Conservation (phyloP, 2,329 filamentous ascomycete species). For the Ceratocystis harringtonii region DNA sequence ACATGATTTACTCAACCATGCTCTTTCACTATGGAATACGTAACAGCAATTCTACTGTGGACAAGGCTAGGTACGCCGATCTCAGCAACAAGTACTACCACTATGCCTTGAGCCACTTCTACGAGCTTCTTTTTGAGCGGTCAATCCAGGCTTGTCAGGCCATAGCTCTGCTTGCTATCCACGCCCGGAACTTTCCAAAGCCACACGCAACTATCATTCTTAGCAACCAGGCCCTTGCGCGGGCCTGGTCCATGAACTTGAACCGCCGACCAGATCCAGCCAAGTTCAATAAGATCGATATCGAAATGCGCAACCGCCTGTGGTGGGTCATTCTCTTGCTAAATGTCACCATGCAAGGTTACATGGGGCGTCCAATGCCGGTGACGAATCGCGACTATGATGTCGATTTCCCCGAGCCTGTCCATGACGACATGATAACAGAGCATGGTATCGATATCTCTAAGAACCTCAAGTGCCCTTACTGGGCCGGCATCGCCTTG, state of each 20-base stretch:
- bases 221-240: conserved; percentile 46
- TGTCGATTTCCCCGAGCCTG: conserved; percentile 55
- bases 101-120: conserved; percentile 54
- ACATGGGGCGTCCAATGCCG: conserved; percentile 62
- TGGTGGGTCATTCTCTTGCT: conserved; percentile 61
- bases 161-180: conserved; percentile 53
- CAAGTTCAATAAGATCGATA: conserved; percentile 38
- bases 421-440: conserved; percentile 55
- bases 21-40: conserved; percentile 63
- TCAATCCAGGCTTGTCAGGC: conserved; percentile 57
- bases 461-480: conserved; percentile 42
- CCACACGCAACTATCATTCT: conserved; percentile 60
- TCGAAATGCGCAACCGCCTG: conserved; percentile 61
- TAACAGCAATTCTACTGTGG: conserved; percentile 42
- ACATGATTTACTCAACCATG: conserved; percentile 68
- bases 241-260: conserved; percentile 60
- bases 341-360: conserved; percentile 54
- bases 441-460: conserved; percentile 47
- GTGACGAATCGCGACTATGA: conserved; percentile 63
- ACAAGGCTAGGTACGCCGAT: conserved; percentile 41
- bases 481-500: conserved; percentile 48
- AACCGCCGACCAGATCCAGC: conserved; percentile 44
- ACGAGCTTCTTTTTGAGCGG: conserved; percentile 45
- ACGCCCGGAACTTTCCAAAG: conserved; percentile 65
- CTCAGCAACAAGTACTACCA: conserved; percentile 66